These are phyloP conservation scores for Cyclospora cayetanensis DNA, from an alignment of 169 alveolate genomes.

Conservation along the genomic window DNA sequence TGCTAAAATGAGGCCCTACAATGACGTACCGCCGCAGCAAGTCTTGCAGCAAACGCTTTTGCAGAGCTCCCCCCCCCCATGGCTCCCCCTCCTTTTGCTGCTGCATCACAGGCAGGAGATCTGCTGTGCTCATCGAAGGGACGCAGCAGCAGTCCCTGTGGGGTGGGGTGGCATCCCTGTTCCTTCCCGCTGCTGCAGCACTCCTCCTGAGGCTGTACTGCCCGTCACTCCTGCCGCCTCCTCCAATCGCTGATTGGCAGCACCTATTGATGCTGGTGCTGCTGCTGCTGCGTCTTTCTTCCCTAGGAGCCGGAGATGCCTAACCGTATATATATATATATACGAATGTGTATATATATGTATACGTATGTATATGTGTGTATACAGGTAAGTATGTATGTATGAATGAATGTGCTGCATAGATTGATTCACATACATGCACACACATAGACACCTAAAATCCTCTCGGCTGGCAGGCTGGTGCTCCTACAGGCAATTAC, in stretches of 20 bases:
- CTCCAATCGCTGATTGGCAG: not conserved
- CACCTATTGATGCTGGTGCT: not conserved
- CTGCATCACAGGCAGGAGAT: slow-evolving; percentile 25
- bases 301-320: no score
- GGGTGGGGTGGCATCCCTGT: slow-evolving; percentile 1
- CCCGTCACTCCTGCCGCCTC: slow-evolving; percentile 22
- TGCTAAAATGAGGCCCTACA: slow-evolving; percentile 11
- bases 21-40: slow-evolving; percentile 24
- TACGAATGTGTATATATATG: not conserved
- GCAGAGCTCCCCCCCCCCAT: no score
- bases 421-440: no score
- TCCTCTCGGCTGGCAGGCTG: no score
- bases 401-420: no score
- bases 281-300: slow-evolving; percentile 10
- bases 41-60: not conserved
- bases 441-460: no score
- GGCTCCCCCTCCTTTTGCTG: no score
- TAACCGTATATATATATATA: no score
- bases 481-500: no score
- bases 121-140: slow-evolving; percentile 50
- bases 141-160: slow-evolving; percentile 34
- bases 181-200: slow-evolving; percentile 16
- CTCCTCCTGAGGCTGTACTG: no score
- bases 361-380: not conserved
- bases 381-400: no score